Evolutionary conservation across 2,329 filamentous ascomycete genomes (phyloP), one percentile per base, ranked within the genome.

Genomic region (Colletotrichum tropicale): DNA sequence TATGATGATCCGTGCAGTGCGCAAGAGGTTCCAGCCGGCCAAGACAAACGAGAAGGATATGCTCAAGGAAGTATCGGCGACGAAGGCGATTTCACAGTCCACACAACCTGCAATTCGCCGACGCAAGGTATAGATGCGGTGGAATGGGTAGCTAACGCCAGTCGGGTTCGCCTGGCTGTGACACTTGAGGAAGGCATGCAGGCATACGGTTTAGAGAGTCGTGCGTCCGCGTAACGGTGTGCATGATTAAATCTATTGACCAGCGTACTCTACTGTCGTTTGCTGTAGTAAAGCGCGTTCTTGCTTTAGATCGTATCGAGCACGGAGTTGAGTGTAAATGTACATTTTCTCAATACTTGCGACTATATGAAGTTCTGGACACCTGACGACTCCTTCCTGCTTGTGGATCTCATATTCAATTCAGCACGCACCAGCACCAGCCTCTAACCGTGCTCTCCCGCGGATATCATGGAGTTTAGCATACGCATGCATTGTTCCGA

Each of bases 1-100:
- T 81, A 95, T 95, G 89, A 98, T 98, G 95, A 92, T 98, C 77
- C 89, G 91, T 75, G 94, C 95, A 10, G 91, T 97, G 15, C 89
- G 92, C 75, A 96, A 94, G 87, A 89, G 95, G 30, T 97, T 97
- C 81, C 77, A 70, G 67, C 77, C 65, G 36, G 76, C 77, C 66
- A 83, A 74, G 66, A 30, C 32, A 34, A 58, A 34, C 26, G 75
- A 72, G 6, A 73, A 52, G 56, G 34, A 18, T 15, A 34, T 30
- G 13, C 26, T 26, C 8, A 61, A 26, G 15, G 79, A 84, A 28
- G 71, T 82, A n/a, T 80, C 84, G 52, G 36, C 82, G 24, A 79
- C 80, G 3, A 80, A 82, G 34, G 68, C 81, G n/a, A 80, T 80
- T 24, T 83, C 84, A 8, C 82, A 80, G 3, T 64, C 80, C 8